Conservation (phyloP, 768 basidiomycete species). For the Leccinum incarnatum region DNA sequence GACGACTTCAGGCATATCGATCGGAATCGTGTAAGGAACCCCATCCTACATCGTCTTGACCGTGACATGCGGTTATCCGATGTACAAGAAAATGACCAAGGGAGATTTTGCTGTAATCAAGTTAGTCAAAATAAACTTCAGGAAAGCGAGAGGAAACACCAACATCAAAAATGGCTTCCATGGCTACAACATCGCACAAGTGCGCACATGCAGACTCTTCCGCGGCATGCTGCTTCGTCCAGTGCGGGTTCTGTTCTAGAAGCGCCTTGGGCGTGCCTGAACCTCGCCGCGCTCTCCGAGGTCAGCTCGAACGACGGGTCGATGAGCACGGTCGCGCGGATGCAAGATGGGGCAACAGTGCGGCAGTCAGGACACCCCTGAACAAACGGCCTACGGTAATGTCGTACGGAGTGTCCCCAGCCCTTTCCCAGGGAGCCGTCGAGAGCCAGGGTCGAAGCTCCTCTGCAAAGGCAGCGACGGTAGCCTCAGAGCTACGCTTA, state of each 20-base stretch:
- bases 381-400: slow-evolving; percentile 20
- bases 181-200: background rate
- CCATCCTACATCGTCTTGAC: slow-evolving; percentile 6
- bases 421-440: background rate
- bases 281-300: background rate
- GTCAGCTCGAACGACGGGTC: slow-evolving; percentile 15
- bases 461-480: slow-evolving; percentile 9
- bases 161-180: slow-evolving; percentile 14
- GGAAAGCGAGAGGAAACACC: background rate
- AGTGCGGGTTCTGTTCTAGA: background rate
- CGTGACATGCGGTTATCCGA: slow-evolving; percentile 6
- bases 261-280: background rate
- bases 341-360: slow-evolving; percentile 16
- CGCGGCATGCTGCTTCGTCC: slow-evolving; percentile 5
- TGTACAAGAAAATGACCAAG: slow-evolving; percentile 14
- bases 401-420: background rate
- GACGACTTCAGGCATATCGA: slow-evolving; percentile 12
- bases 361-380: slow-evolving; percentile 10
- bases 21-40: slow-evolving; percentile 9
- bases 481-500: slow-evolving; percentile 7
- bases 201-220: background rate
- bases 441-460: slow-evolving; percentile 17
- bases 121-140: too few species aligned
- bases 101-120: slow-evolving; percentile 16
- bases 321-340: slow-evolving; percentile 9